A percentile compares a stretch with the other conserved stretches of the same genome.
These are phyloP conservation scores for Mucor plumbeus DNA, from an alignment of 371 early-diverging fungal species.

Conservation along the genomic window DNA sequence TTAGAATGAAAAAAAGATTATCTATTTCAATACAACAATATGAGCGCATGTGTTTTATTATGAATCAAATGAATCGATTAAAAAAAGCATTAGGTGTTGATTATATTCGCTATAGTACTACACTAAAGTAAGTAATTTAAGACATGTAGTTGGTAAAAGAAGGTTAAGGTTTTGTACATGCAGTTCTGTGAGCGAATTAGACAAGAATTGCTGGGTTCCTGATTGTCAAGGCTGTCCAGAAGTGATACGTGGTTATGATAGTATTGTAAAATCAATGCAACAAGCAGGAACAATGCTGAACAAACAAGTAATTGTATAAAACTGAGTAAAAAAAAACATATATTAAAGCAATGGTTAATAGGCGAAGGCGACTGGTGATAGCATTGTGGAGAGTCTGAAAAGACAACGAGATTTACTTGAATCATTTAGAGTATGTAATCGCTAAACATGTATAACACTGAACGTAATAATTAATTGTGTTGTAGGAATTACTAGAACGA, in stretches of 20 bases:
- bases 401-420: constrained; percentile 68
- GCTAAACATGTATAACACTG: neutral
- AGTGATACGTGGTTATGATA: constrained; percentile 49
- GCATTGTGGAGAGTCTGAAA: constrained; percentile 68
- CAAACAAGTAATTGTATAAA: constrained; percentile 21
- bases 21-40: constrained; percentile 56
- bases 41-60: constrained; percentile 55
- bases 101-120: constrained; percentile 56
- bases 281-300: constrained; percentile 38
- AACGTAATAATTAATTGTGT: neutral
- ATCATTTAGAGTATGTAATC: constrained; percentile 56
- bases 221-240: constrained; percentile 58
- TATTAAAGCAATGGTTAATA: neutral
- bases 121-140: constrained; percentile 48
- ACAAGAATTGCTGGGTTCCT: constrained; percentile 54
- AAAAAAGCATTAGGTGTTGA: constrained; percentile 61
- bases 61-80: constrained; percentile 61
- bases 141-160: neutral
- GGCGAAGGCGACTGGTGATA: constrained; percentile 36
- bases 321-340: no score
- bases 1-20: constrained; percentile 32
- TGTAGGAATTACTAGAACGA: constrained; percentile 35
- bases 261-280: constrained; percentile 54
- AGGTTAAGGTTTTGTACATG: neutral
- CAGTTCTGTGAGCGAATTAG: constrained; percentile 39